Evolutionary conservation across 1,284 basidiomycete species (phyloP).

Genomic region (Volvariella surrecta): DNA sequence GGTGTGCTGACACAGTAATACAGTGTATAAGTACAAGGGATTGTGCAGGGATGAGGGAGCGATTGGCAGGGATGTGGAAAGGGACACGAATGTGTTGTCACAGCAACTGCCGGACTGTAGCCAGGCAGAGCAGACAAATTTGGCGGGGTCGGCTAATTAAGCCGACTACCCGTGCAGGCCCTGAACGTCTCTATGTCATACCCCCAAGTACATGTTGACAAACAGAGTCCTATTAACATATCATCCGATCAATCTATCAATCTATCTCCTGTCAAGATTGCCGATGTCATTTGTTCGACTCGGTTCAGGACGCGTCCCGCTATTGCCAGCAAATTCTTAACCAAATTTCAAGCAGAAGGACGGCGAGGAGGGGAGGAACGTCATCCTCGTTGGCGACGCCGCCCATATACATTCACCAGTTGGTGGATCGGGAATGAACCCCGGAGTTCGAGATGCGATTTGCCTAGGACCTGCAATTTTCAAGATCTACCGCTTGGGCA

Average conservation of each 20-base stretch:
- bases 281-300: slow-evolving; percentile 25
- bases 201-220: slow-evolving; percentile 24
- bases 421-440: slow-evolving; percentile 37
- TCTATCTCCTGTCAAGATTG: slow-evolving; percentile 19
- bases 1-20: too few species aligned
- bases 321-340: slow-evolving; percentile 26
- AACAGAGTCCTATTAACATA: slow-evolving; percentile 18
- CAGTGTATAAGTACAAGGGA: too few species aligned
- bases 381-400: slow-evolving; percentile 33
- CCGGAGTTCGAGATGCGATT: slow-evolving; percentile 34
- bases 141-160: too few species aligned
- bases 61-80: too few species aligned
- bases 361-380: slow-evolving; percentile 9
- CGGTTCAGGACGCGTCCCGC: slow-evolving; percentile 28
- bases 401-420: slow-evolving; percentile 36
- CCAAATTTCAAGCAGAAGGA: slow-evolving; percentile 13
- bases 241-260: slow-evolving; percentile 22
- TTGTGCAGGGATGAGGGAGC: too few species aligned
- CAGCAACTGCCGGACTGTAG: too few species aligned
- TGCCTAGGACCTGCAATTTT: slow-evolving; percentile 16
- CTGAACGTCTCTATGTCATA: slow-evolving; percentile 21
- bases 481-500: not conserved
- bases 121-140: too few species aligned
- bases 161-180: too few species aligned
- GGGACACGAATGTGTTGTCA: too few species aligned